phyloP scores from a whole-genome alignment of 2,329 filamentous ascomycete genomes.

The Fusarium falciforme region DNA sequence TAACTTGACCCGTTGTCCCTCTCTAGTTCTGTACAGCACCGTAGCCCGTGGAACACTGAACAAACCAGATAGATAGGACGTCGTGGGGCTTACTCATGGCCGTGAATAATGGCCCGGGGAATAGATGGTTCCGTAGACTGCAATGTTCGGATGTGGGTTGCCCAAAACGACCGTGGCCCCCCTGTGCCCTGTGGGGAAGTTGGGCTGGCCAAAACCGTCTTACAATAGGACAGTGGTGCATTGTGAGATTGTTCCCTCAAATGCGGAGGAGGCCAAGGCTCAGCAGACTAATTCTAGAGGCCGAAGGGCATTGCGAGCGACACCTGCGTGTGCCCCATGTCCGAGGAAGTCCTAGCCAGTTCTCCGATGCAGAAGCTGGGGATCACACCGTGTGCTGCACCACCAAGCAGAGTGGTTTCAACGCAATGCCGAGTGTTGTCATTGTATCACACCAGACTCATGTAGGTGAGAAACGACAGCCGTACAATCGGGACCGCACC shows the following conservation, averaged over 20 bases:
- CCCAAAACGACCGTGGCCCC: background rate
- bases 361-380: slow-evolving; percentile 2
- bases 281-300: slow-evolving; percentile 14
- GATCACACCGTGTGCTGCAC: slow-evolving; percentile 18
- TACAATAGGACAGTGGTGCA: slow-evolving; percentile 13
- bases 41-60: background rate
- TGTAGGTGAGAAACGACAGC: slow-evolving; percentile 26
- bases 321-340: slow-evolving; percentile 23
- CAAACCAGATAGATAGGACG: background rate
- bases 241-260: slow-evolving; percentile 24
- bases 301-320: slow-evolving; percentile 10
- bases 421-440: slow-evolving; percentile 4
- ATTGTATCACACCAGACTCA: slow-evolving; percentile 5
- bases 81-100: background rate
- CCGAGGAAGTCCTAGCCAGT: slow-evolving; percentile 13
- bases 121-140: background rate
- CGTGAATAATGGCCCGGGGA: background rate
- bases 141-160: background rate
- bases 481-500: slow-evolving; percentile 8
- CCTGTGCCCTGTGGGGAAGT: slow-evolving; percentile 9
- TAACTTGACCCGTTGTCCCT: background rate
- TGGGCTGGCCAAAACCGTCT: slow-evolving; percentile 12
- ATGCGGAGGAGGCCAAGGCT: slow-evolving; percentile 16
- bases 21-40: background rate
- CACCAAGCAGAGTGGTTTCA: slow-evolving; percentile 17